A percentile compares a stretch with the other conserved stretches of the same genome.
Conservation (phyloP, 2,329 filamentous ascomycete genomes). For the Phialocephala subalpina region DNA sequence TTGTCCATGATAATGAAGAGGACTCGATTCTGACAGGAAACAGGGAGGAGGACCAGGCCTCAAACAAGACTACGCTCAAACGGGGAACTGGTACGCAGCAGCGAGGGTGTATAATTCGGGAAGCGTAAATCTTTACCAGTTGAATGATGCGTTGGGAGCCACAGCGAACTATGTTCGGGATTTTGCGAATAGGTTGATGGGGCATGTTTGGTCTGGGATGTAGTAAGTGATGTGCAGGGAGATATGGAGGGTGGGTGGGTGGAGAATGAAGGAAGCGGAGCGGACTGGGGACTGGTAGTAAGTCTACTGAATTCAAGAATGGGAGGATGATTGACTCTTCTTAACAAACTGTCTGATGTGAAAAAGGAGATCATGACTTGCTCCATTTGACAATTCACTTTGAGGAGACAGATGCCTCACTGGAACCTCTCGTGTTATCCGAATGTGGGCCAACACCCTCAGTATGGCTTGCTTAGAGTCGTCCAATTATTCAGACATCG, state of each 20-base stretch:
- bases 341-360: too few relatives aligned
- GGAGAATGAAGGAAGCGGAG: not conserved
- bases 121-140: conserved; percentile 35
- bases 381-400: too few relatives aligned
- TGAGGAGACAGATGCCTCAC: too few relatives aligned
- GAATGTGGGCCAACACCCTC: too few relatives aligned
- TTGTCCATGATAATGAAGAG: too few relatives aligned
- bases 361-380: too few relatives aligned
- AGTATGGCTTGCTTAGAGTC: too few relatives aligned
- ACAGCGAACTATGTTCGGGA: conserved; percentile 42
- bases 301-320: too few relatives aligned
- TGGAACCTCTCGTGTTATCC: too few relatives aligned
- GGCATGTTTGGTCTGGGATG: conserved; percentile 26
- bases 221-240: not conserved
- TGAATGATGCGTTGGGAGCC: conserved; percentile 39
- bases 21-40: not conserved
- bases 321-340: too few relatives aligned
- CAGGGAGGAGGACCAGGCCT: conserved; percentile 31
- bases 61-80: conserved; percentile 30
- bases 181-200: conserved; percentile 40
- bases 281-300: too few relatives aligned
- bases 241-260: not conserved
- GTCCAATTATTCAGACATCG: too few relatives aligned
- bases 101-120: conserved; percentile 43
- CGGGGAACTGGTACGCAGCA: conserved; percentile 40